Percentiles rank a stretch among this genome's conserved stretches.
Conservation (phyloP, 2,329 filamentous ascomycete genomes). For the Talaromyces piceae region DNA sequence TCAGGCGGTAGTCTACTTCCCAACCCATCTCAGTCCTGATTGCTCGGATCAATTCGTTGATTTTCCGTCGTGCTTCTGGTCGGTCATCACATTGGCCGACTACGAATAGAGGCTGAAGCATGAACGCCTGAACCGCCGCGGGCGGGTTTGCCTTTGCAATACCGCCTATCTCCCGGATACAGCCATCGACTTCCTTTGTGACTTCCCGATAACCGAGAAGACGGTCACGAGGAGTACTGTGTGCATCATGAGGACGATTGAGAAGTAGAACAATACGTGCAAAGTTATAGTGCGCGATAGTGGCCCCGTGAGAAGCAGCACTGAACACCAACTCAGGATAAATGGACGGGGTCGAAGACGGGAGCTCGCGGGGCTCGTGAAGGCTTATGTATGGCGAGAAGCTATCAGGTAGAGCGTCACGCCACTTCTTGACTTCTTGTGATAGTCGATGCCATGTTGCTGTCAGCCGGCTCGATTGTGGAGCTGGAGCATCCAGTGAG, state of each 20-base stretch:
- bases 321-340: conserved; percentile 55
- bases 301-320: conserved; percentile 53
- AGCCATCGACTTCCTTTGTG: conserved; percentile 47
- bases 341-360: conserved; percentile 24
- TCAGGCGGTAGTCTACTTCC: conserved; percentile 49
- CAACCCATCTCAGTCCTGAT: conserved; percentile 57
- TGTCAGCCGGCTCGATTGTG: conserved; percentile 40
- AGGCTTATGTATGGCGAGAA: conserved; percentile 49
- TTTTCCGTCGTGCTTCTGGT: conserved; percentile 44
- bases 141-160: conserved; percentile 51
- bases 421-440: conserved; percentile 51
- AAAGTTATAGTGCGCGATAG: conserved; percentile 60
- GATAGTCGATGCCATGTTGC: conserved; percentile 49
- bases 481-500: conserved; percentile 30
- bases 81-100: conserved; percentile 52
- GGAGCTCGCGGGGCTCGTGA: conserved; percentile 28
- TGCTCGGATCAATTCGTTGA: conserved; percentile 48
- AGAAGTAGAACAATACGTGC: conserved; percentile 54
- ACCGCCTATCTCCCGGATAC: conserved; percentile 52
- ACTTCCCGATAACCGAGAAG: conserved; percentile 52
- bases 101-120: conserved; percentile 52
- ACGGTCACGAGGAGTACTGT: conserved; percentile 47
- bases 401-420: conserved; percentile 49
- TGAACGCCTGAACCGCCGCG: conserved; percentile 50
- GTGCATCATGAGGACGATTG: conserved; percentile 52